A percentile compares a stretch with the other conserved stretches of the same genome.
phyloP scores from a whole-genome alignment of 2,329 filamentous ascomycete genomes.

The Pyricularia grisea region DNA sequence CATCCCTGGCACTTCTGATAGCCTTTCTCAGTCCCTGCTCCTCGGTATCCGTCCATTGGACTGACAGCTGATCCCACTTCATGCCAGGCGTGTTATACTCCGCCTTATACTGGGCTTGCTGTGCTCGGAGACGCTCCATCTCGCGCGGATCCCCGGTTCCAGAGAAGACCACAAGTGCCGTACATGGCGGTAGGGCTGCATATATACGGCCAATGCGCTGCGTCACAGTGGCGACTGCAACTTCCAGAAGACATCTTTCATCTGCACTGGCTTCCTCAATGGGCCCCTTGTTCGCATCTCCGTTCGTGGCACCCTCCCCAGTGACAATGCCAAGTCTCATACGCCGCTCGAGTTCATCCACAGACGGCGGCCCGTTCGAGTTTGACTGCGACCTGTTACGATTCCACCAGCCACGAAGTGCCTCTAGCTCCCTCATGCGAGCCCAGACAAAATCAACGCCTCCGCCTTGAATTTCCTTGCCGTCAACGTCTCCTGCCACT shows the following conservation, averaged over 20 bases:
- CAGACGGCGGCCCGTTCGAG: slow-evolving; percentile 21
- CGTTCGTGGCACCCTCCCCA: background rate
- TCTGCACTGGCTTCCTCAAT: slow-evolving; percentile 6
- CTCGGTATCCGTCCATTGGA: slow-evolving; percentile 60
- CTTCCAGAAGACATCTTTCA: slow-evolving; percentile 24
- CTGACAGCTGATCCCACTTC: slow-evolving; percentile 58
- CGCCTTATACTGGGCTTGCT: slow-evolving; percentile 50
- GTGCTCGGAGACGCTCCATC: slow-evolving; percentile 51
- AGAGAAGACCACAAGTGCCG: slow-evolving; percentile 54
- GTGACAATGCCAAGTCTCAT: slow-evolving; percentile 1
- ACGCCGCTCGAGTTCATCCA: slow-evolving; percentile 9
- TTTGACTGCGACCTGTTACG: slow-evolving; percentile 35
- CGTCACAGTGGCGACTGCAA: slow-evolving; percentile 33
- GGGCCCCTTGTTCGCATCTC: background rate
- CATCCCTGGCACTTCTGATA: slow-evolving; percentile 46
- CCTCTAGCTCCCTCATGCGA: slow-evolving; percentile 56
- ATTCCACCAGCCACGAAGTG: slow-evolving; percentile 60
- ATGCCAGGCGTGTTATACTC: slow-evolving; percentile 55
- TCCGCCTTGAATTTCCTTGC: slow-evolving; percentile 45
- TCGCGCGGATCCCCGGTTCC: slow-evolving; percentile 60
- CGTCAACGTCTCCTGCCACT: slow-evolving; percentile 47
- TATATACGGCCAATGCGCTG: slow-evolving; percentile 45
- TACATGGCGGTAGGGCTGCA: slow-evolving; percentile 51
- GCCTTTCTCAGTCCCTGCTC: slow-evolving; percentile 53
- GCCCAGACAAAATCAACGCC: slow-evolving; percentile 61